These are phyloP conservation scores for Aspergillus chevalieri DNA, from an alignment of 2,329 filamentous ascomycete species.

Conservation along the genomic window DNA sequence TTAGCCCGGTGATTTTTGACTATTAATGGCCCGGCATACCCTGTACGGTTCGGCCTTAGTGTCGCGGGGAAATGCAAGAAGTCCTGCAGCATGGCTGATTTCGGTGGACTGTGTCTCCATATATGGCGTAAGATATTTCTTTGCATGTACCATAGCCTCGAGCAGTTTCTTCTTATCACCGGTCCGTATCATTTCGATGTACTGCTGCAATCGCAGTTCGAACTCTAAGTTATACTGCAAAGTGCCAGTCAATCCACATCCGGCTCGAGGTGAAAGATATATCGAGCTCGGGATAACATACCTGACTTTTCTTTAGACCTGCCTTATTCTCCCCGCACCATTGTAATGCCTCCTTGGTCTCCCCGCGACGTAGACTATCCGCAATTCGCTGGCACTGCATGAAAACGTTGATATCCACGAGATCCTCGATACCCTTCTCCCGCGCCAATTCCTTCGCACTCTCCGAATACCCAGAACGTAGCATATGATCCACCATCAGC, in stretches of 20 bases:
- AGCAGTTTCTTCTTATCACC: conserved; percentile 58
- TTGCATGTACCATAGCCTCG: conserved; percentile 76
- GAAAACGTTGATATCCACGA: conserved; percentile 88
- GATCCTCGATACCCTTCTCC: conserved; percentile 67
- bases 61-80: conserved; percentile 68
- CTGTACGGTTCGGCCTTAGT: conserved; percentile 56
- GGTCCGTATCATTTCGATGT: conserved; percentile 78
- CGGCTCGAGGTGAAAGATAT: not conserved
- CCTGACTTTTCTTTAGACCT: conserved; percentile 79
- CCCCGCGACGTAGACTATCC: conserved; percentile 62
- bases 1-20: not conserved
- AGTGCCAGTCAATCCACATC: conserved; percentile 1
- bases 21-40: conserved; percentile 31
- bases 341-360: conserved; percentile 69
- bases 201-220: conserved; percentile 88
- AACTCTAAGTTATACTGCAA: conserved; percentile 76
- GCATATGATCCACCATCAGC: conserved; percentile 83
- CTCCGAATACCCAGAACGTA: conserved; percentile 73
- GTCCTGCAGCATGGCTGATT: conserved; percentile 66
- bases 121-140: conserved; percentile 70
- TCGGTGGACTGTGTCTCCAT: conserved; percentile 61
- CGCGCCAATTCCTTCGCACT: conserved; percentile 69
- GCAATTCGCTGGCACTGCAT: conserved; percentile 73
- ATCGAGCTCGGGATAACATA: conserved; percentile 34
- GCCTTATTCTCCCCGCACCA: conserved; percentile 96